Evolutionary conservation across 192 early-diverging fungal genomes (phyloP), one percentile per base, ranked within the genome.

Genomic region (Funneliformis geosporum): DNA sequence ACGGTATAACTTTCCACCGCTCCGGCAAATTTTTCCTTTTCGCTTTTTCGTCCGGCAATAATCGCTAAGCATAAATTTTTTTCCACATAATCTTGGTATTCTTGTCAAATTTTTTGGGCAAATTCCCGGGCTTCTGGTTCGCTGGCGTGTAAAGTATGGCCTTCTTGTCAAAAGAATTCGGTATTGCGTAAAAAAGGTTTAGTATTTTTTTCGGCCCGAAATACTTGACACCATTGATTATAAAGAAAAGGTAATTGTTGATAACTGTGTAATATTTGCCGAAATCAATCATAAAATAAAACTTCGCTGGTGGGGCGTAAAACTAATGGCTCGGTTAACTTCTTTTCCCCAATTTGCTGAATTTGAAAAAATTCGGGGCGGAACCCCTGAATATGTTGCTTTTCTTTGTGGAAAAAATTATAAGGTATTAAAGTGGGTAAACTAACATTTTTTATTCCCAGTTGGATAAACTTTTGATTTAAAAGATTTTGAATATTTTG

Each of bases 281-380:
- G 71, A 46, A 18, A 73, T 25, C 71, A 73, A 73, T 73, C 71
- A 21, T 73, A 73, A 73, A 73, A 73, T 8, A 73, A n/a, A 5
- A 73, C 71, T 73, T 73, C 71, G 42, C 71, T 73, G 18, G 71
- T 73, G 21, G 71, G 71, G n/a, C 71, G 71, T 43, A 73, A 73
- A 46, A 73, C 71, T 73, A 73, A 73, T 0, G 71, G 71, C 0
- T 25, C n/a, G 10, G 21, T 38, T 44, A 55, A 28, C 47, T 73
- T 73, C n/a, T 73, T 73, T n/a, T n/a, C n/a, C n/a, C n/a, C n/a
- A n/a, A n/a, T n/a, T n/a, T n/a, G n/a, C n/a, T n/a, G n/a, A n/a
- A n/a, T n/a, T n/a, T n/a, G n/a, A n/a, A n/a, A n/a, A n/a, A n/a
- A n/a, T n/a, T n/a, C n/a, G n/a, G n/a, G n/a, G n/a, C n/a, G n/a